Conservation (phyloP, 2,329 filamentous ascomycete species). For the Pezizomycotina sp. region DNA sequence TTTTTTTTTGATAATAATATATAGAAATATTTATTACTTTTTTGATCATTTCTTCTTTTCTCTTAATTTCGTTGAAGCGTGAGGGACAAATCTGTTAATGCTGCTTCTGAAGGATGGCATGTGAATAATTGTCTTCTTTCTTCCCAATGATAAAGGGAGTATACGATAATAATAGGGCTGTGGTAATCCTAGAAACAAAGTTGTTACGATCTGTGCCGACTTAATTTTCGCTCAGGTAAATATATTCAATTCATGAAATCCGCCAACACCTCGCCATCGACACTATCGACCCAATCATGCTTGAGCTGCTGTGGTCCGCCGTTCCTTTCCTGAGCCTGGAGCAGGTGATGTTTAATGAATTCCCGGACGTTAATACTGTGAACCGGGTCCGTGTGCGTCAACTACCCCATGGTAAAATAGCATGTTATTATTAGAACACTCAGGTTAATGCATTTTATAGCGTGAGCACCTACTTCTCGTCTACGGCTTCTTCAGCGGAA, state of each 20-base stretch:
- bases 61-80: too few species aligned
- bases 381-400: slow-evolving; percentile 46
- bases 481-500: slow-evolving; percentile 20
- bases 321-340: slow-evolving; percentile 39
- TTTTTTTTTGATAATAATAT: too few species aligned
- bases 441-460: background rate
- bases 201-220: too few species aligned
- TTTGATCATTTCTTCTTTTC: too few species aligned
- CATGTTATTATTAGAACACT: background rate
- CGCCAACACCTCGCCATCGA: slow-evolving; percentile 53
- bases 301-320: slow-evolving; percentile 53
- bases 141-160: too few species aligned
- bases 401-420: slow-evolving; percentile 9
- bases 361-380: slow-evolving; percentile 47
- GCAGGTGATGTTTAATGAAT: slow-evolving; percentile 48
- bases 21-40: too few species aligned
- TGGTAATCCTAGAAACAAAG: too few species aligned
- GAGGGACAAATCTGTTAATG: too few species aligned
- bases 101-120: too few species aligned
- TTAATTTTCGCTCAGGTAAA: slow-evolving; percentile 24
- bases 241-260: slow-evolving; percentile 44
- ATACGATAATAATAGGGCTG: too few species aligned
- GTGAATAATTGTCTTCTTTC: too few species aligned
- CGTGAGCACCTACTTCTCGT: slow-evolving; percentile 10
- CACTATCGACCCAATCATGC: slow-evolving; percentile 52